Percentiles rank a stretch among this genome's conserved stretches.
Conservation (phyloP, 2,329 filamentous ascomycete genomes). For the Pseudocercospora crystallina region DNA sequence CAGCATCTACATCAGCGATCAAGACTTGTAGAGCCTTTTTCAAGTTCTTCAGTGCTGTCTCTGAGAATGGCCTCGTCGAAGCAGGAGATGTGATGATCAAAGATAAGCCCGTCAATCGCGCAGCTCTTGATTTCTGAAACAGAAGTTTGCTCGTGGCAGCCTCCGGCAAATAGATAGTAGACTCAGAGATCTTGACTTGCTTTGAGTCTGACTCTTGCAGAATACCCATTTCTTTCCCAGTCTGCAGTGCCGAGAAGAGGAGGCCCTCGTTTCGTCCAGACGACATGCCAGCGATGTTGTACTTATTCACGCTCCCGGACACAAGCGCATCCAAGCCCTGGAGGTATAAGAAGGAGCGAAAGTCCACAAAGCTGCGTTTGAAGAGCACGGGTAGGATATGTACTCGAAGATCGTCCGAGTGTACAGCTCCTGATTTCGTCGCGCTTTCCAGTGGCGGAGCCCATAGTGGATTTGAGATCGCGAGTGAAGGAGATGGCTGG, state of each 20-base stretch:
- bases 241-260: constrained; percentile 40
- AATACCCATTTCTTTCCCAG: constrained; percentile 49
- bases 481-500: background rate
- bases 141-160: constrained; percentile 40
- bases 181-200: constrained; percentile 21
- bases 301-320: too few species aligned
- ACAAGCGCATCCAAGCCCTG: constrained; percentile 27
- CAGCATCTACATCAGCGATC: constrained; percentile 81
- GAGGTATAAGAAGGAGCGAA: constrained; percentile 41
- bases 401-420: constrained; percentile 40
- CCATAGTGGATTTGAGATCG: constrained; percentile 20
- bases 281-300: too few species aligned
- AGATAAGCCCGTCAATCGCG: constrained; percentile 78
- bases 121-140: constrained; percentile 40
- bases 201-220: constrained; percentile 37
- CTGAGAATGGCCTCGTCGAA: constrained; percentile 70
- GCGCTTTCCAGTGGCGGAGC: constrained; percentile 21
- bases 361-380: constrained; percentile 40
- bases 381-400: constrained; percentile 52
- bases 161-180: constrained; percentile 56
- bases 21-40: constrained; percentile 66
- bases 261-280: constrained; percentile 22
- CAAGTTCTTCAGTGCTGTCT: constrained; percentile 62
- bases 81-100: constrained; percentile 75
- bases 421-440: constrained; percentile 6